phyloP scores from a whole-genome alignment of 2,329 filamentous ascomycete genomes.

The Fusarium succisae region DNA sequence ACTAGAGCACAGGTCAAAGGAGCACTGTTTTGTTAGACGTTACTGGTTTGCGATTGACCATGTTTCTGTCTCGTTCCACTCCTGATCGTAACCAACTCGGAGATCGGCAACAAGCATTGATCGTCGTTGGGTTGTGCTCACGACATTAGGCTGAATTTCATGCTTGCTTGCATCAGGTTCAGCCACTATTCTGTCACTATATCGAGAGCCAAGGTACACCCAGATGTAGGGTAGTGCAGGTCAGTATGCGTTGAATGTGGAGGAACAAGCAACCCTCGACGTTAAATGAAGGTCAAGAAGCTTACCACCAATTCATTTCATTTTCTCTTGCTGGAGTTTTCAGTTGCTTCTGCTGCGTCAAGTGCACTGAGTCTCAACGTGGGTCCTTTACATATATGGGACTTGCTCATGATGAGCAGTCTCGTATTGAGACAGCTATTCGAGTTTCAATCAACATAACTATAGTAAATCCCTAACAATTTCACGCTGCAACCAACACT shows the following conservation, averaged over 20 bases:
- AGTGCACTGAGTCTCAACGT: background rate
- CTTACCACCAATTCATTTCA: background rate
- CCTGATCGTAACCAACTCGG: background rate
- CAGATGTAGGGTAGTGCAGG: conserved; percentile 9
- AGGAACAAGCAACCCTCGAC: background rate
- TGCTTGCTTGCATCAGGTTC: background rate
- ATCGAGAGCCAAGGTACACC: background rate
- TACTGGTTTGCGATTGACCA: background rate
- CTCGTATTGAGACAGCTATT: background rate
- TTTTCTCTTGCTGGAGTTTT: background rate
- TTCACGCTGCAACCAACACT: background rate
- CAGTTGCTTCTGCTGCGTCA: background rate
- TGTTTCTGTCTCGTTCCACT: background rate
- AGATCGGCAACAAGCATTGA: conserved; percentile 28
- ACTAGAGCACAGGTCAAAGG: background rate
- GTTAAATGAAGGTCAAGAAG: background rate
- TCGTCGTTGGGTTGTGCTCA: conserved; percentile 1
- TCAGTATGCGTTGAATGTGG: background rate
- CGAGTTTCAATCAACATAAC: background rate
- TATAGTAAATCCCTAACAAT: background rate
- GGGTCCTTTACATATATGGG: background rate
- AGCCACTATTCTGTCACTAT: background rate
- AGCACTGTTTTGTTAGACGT: background rate
- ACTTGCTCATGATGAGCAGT: no score
- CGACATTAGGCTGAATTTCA: conserved; percentile 8